Percentiles rank a stretch among this genome's conserved stretches.
Conservation (phyloP, 192 early-diverging fungal genomes). For the Backusella sp. region DNA sequence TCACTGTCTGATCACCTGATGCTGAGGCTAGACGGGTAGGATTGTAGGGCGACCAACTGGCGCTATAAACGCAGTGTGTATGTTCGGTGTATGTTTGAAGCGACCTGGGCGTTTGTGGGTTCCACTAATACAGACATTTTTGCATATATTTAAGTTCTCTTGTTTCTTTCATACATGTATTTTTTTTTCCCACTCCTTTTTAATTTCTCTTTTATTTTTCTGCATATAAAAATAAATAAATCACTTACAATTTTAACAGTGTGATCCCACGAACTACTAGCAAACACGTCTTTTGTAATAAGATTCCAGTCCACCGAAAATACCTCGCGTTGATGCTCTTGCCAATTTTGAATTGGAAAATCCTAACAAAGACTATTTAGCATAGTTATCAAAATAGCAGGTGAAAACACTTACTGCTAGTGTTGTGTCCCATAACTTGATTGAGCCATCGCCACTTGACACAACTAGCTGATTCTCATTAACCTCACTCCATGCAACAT, state of each 20-base stretch:
- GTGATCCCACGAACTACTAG: slow-evolving; percentile 94
- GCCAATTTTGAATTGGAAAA: slow-evolving; percentile 87
- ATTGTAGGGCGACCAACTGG: slow-evolving; percentile 80
- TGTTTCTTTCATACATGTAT: not conserved
- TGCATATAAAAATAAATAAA: not conserved
- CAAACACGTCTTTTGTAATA: slow-evolving; percentile 82
- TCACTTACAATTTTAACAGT: slow-evolving; percentile 83
- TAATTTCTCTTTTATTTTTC: not conserved
- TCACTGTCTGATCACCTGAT: slow-evolving; percentile 87
- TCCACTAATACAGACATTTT: slow-evolving; percentile 63
- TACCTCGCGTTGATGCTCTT: slow-evolving; percentile 92
- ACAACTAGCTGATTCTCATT: slow-evolving; percentile 95
- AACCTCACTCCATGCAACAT: slow-evolving; percentile 91
- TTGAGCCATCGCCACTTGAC: slow-evolving; percentile 90
- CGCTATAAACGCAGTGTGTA: slow-evolving; percentile 88
- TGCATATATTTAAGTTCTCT: not conserved
- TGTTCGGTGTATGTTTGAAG: slow-evolving; percentile 88
- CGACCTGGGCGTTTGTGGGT: slow-evolving; percentile 72
- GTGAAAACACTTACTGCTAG: slow-evolving; percentile 60
- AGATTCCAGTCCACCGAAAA: slow-evolving; percentile 96
- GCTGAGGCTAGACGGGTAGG: slow-evolving; percentile 82
- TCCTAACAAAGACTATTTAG: slow-evolving; percentile 46
- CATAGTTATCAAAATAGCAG: not conserved
- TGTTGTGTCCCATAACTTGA: slow-evolving; percentile 93
- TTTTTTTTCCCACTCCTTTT: not conserved